phyloP scores from a whole-genome alignment of 495 filamentous ascomycete genomes.

The Aspergillus ostianus region DNA sequence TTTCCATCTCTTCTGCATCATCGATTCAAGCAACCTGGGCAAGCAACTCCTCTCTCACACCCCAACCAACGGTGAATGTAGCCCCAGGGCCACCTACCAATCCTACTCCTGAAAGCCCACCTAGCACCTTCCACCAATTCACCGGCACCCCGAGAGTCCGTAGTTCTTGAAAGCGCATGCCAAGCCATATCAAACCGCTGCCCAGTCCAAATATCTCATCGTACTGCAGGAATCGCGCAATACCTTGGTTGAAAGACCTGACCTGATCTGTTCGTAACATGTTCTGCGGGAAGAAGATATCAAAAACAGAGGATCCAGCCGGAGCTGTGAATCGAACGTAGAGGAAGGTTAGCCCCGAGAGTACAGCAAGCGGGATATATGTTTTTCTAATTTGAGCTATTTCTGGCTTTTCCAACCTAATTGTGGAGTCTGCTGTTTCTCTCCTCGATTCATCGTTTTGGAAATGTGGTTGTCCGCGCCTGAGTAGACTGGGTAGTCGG shows the following conservation, averaged over 20 bases:
- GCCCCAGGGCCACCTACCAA: constrained; percentile 19
- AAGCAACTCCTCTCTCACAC: constrained; percentile 24
- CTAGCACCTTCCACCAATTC: constrained; percentile 12
- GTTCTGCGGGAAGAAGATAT: constrained; percentile 8
- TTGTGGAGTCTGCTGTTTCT: too few relatives aligned
- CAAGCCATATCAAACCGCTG: constrained; percentile 16
- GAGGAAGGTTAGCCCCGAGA: constrained; percentile 14
- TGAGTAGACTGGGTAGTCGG: too few relatives aligned
- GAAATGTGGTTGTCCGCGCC: too few relatives aligned
- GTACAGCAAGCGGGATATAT: constrained; percentile 27
- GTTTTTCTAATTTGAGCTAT: too few relatives aligned
- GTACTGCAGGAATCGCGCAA: constrained; percentile 19
- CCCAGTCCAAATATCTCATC: constrained; percentile 17
- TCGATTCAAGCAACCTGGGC: background rate
- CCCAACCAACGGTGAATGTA: constrained; percentile 21
- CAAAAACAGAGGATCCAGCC: background rate
- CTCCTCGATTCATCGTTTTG: too few relatives aligned
- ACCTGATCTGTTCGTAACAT: background rate
- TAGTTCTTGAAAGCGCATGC: constrained; percentile 17
- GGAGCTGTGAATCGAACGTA: constrained; percentile 6
- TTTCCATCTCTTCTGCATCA: too few relatives aligned
- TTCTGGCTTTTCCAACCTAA: too few relatives aligned
- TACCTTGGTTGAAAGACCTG: constrained; percentile 12
- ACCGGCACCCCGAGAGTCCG: constrained; percentile 7
- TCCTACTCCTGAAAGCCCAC: background rate